phyloP scores from a whole-genome alignment of 23 red algal genomes.

The Agarophyton chilense region DNA sequence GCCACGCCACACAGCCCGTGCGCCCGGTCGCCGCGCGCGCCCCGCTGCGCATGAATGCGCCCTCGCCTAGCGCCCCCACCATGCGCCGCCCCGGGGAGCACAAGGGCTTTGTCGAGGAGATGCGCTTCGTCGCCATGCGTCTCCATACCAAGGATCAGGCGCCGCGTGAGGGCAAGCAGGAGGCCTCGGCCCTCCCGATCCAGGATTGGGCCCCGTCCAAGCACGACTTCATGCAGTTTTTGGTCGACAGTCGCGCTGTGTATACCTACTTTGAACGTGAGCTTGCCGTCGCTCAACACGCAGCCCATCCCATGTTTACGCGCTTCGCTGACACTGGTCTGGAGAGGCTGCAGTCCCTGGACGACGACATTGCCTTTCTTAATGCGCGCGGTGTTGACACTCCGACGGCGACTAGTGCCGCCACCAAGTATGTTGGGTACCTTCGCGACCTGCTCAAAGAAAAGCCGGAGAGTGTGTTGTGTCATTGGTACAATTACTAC shows the following conservation, averaged over 20 bases:
- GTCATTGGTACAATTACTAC: conserved; percentile 99
- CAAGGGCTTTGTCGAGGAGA: conserved; percentile 99
- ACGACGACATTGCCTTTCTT: conserved; percentile 85
- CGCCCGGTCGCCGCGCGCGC: background rate
- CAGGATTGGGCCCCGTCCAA: conserved; percentile 75
- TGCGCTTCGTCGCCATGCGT: conserved; percentile 98
- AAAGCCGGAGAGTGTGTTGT: conserved; percentile 86
- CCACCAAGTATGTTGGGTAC: conserved; percentile 79
- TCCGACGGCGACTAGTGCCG: conserved; percentile 67
- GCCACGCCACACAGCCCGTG: background rate
- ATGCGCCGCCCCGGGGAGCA: conserved; percentile 77
- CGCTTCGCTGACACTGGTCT: conserved; percentile 86
- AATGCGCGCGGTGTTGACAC: conserved; percentile 45
- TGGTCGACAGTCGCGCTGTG: conserved; percentile 90
- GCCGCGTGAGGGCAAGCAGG: conserved; percentile 82
- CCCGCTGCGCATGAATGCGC: background rate
- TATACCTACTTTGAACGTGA: conserved; percentile 89
- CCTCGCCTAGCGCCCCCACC: background rate
- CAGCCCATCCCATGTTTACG: conserved; percentile 52
- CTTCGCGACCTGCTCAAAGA: conserved; percentile 56
- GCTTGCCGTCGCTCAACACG: conserved; percentile 27
- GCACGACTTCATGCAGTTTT: conserved; percentile 93
- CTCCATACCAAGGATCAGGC: conserved; percentile 99
- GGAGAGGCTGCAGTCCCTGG: conserved; percentile 79
- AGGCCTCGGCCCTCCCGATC: conserved; percentile 90